These are phyloP conservation scores for Syzygium oleosum DNA, from an alignment of 345 rosid species.

Conservation along the genomic window DNA sequence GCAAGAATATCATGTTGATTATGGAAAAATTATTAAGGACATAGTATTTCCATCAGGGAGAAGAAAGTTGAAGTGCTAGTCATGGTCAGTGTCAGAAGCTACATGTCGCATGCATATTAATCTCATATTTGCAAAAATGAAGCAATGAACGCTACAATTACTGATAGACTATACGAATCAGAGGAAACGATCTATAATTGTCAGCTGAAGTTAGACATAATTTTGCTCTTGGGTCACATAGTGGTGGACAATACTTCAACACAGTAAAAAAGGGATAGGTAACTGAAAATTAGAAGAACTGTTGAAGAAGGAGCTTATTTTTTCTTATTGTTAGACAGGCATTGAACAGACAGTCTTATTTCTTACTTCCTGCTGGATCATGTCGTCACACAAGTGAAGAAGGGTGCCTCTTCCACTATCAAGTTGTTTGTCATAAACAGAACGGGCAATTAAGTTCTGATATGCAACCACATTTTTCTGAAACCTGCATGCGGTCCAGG, in stretches of 20 bases:
- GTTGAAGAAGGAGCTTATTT: background rate
- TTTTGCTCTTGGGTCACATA: background rate
- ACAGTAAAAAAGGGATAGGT: background rate
- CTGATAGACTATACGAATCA: background rate
- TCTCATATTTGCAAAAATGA: background rate
- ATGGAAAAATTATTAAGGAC: background rate
- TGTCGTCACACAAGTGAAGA: constrained; percentile 79
- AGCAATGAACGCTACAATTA: background rate
- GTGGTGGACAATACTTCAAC: background rate
- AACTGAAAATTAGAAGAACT: background rate
- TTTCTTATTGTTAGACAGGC: background rate
- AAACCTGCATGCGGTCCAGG: constrained; percentile 33
- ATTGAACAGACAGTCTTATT: background rate
- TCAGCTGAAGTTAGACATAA: background rate
- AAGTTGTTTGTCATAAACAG: constrained; percentile 69
- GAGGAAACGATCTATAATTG: background rate
- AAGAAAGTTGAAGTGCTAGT: background rate
- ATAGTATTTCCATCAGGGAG: background rate
- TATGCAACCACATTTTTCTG: constrained; percentile 60
- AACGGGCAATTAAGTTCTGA: constrained; percentile 67
- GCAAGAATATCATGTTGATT: background rate
- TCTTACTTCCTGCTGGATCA: constrained; percentile 54
- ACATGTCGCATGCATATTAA: background rate
- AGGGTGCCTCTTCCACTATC: constrained; percentile 87
- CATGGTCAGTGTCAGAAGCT: background rate